phyloP scores from a whole-genome alignment of 176 grass and related monocot species.

The Carex kokanica region DNA sequence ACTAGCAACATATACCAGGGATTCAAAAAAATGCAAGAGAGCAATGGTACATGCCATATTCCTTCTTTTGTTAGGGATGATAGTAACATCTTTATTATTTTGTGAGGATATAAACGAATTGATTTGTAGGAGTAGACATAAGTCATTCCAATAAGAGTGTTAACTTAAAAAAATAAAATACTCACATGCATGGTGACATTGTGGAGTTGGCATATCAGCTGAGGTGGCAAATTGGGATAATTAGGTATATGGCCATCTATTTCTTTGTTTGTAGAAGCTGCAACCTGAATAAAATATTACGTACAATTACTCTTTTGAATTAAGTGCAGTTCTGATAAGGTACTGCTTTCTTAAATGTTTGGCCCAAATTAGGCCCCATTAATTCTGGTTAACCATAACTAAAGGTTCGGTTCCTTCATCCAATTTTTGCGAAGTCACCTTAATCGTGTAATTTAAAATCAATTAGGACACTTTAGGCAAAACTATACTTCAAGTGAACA shows the following conservation, averaged over 20 bases:
- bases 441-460: conserved; percentile 1
- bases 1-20: neutral
- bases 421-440: neutral
- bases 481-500: neutral
- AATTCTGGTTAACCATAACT: neutral
- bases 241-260: conserved; percentile 89
- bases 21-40: conserved; percentile 28
- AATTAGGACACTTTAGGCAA: neutral
- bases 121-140: neutral
- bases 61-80: no score
- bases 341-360: neutral
- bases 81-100: no score
- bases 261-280: conserved; percentile 92
- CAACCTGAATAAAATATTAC: conserved; percentile 47
- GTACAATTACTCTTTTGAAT: neutral
- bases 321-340: neutral
- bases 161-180: conserved; percentile 15
- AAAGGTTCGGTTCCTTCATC: neutral
- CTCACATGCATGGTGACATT: conserved; percentile 99
- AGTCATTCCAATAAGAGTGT: neutral
- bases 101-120: neutral
- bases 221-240: conserved; percentile 86
- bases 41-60: neutral
- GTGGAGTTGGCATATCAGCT: conserved; percentile 96
- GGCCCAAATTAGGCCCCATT: neutral